phyloP scores from a whole-genome alignment of 768 basidiomycete genomes.

The Psilocybe tampanensis region DNA sequence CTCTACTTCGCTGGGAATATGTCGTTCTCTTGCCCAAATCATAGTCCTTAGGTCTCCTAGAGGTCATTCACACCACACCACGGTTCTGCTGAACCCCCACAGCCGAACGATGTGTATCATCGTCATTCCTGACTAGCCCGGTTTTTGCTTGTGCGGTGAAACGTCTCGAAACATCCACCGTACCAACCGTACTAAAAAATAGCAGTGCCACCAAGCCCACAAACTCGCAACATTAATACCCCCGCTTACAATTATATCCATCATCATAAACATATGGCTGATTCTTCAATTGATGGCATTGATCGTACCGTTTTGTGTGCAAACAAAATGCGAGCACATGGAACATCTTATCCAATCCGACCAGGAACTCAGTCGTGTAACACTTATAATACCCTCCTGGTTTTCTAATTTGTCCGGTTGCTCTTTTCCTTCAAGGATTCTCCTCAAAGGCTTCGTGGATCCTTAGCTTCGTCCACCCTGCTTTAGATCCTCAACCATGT shows the following conservation, averaged over 20 bases:
- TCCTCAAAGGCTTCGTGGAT: not conserved
- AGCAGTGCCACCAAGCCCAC: not conserved
- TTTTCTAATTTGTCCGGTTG: conserved; percentile 4
- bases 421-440: not conserved
- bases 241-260: not conserved
- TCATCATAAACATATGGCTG: not conserved
- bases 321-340: conserved; percentile 1
- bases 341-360: not conserved
- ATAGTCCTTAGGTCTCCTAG: not conserved
- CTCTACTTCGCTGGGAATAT: not conserved
- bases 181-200: not conserved
- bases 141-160: not conserved
- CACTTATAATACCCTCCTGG: conserved; percentile 1
- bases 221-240: not conserved
- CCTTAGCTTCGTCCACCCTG: conserved; percentile 10
- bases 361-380: not conserved
- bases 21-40: not conserved
- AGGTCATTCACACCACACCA: too few relatives aligned
- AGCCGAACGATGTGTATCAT: not conserved
- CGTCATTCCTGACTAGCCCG: too few relatives aligned
- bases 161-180: too few relatives aligned
- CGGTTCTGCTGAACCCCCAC: not conserved
- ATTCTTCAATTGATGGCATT: not conserved
- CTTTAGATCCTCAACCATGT: conserved; percentile 42
- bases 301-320: not conserved